Evolutionary conservation across 257 asterid species (phyloP), one percentile per base, ranked within the genome.

Genomic region (Linderniella brevidens): DNA sequence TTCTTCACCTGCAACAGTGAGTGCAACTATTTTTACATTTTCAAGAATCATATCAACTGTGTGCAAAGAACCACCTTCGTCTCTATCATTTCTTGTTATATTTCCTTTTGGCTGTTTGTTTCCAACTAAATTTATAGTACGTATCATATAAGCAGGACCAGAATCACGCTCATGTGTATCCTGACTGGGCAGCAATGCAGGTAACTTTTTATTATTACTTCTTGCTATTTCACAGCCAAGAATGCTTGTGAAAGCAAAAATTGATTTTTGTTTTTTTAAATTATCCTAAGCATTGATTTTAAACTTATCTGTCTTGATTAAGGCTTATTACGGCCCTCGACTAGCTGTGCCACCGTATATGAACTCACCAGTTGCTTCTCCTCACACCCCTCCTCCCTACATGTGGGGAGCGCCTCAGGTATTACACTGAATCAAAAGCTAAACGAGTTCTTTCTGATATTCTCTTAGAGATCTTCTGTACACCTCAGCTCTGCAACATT

Each of bases 391-490:
- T 19, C 93, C 77, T 40, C 88, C 94, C 47, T 90, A 77, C 57
- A 81, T 90, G 88, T 90, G 99, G 99, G 94, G 74, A 37, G 93
- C 98, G 11, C 82, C 92, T 35, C 99, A 90, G 99, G 99, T 88
- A 70, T 42, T 59, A 43, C 20, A 5, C 9, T 13, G 13, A n/a
- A n/a, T 43, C 20, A 15, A 25, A 25, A 6, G 32, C 32, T 6
- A 25, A 25, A 25, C 32, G 3, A n/a, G n/a, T n/a, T n/a, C n/a
- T n/a, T n/a, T n/a, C n/a, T n/a, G n/a, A n/a, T n/a, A n/a, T n/a
- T n/a, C n/a, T n/a, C n/a, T n/a, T n/a, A n/a, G n/a, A n/a, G 32
- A 25, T 25, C 6, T 13, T 32, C 18, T 35, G 12, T 1, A 25
- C 37, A 11, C n/a, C 11, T 16, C 12, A 11, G n/a, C n/a, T 16